These are phyloP conservation scores for Ilex paraguariensis DNA, from an alignment of 305 asterid species.

Conservation along the genomic window DNA sequence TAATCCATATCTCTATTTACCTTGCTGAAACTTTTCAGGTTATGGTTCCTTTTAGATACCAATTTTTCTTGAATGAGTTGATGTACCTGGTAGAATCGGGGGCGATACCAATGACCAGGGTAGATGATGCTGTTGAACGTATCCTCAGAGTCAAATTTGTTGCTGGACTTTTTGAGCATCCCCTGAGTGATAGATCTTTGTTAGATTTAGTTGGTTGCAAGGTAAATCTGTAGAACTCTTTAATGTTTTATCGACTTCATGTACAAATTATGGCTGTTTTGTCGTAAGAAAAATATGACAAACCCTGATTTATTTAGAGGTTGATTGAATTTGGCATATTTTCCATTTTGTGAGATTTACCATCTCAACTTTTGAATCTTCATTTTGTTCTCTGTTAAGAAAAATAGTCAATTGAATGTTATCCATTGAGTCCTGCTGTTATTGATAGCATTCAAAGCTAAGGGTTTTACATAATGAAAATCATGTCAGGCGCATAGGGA, in stretches of 20 bases:
- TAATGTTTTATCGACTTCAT: conserved; percentile 2
- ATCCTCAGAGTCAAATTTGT: conserved; percentile 85
- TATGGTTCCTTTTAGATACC: conserved; percentile 91
- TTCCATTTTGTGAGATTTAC: no score
- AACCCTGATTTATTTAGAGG: no score
- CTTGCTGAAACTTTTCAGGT: conserved; percentile 49
- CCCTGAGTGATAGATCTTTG: conserved; percentile 72
- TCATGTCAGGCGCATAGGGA: not conserved
- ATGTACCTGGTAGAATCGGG: conserved; percentile 70
- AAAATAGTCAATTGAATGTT: no score
- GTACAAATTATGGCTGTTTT: not conserved
- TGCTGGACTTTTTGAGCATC: conserved; percentile 81
- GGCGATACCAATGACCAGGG: conserved; percentile 73
- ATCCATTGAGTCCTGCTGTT: no score
- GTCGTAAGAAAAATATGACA: no score
- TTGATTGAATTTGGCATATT: no score
- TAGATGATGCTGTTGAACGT: conserved; percentile 93
- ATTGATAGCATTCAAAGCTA: no score
- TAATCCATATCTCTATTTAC: conserved; percentile 5
- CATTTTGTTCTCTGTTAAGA: no score
- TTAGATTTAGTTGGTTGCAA: conserved; percentile 81
- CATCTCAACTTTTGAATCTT: no score
- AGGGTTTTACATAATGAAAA: no score
- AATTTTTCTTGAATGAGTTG: conserved; percentile 72
- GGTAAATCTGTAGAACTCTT: conserved; percentile 40